Percentiles rank a stretch among this genome's conserved stretches.
Evolutionary conservation across 495 filamentous ascomycete genomes (phyloP).

Genomic region (Hypoxylon rickii): DNA sequence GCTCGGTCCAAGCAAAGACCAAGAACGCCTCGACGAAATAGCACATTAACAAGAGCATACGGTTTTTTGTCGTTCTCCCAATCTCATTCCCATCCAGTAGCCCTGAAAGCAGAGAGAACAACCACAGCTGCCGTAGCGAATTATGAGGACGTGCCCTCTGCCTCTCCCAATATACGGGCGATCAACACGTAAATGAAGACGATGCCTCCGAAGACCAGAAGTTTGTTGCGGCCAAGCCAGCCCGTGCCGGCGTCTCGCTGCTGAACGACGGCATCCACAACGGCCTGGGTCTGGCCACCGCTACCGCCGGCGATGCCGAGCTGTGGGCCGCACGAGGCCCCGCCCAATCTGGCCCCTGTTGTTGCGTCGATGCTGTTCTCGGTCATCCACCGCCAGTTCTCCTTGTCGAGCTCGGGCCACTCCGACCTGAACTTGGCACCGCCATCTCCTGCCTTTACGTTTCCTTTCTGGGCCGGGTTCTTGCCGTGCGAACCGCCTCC

Average conservation of each 20-base stretch:
- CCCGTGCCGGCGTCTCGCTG: slow-evolving; percentile 77
- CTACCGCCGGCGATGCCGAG: slow-evolving; percentile 69
- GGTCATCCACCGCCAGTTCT: slow-evolving; percentile 94
- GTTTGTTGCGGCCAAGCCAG: slow-evolving; percentile 78
- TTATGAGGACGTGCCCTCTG: slow-evolving; percentile 16
- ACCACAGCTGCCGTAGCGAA: neutral
- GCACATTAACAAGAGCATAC: neutral
- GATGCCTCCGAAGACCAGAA: slow-evolving; percentile 66
- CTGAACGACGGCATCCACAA: slow-evolving; percentile 75
- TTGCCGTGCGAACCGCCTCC: slow-evolving; percentile 80
- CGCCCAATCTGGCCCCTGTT: slow-evolving; percentile 63
- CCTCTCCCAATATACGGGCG: slow-evolving; percentile 67
- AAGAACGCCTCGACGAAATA: neutral
- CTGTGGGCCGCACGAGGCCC: slow-evolving; percentile 66
- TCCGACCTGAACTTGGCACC: slow-evolving; percentile 86
- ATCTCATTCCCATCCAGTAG: too few relatives aligned
- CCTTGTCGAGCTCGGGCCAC: slow-evolving; percentile 87
- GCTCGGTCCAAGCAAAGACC: neutral
- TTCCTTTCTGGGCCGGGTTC: slow-evolving; percentile 49
- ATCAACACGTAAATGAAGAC: slow-evolving; percentile 81
- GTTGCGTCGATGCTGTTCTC: slow-evolving; percentile 78
- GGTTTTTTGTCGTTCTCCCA: too few relatives aligned
- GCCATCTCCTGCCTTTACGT: slow-evolving; percentile 78
- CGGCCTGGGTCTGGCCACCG: slow-evolving; percentile 72
- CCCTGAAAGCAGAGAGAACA: neutral